Conservation (phyloP, 441 rosid genomes). For the Corymbia citriodora region DNA sequence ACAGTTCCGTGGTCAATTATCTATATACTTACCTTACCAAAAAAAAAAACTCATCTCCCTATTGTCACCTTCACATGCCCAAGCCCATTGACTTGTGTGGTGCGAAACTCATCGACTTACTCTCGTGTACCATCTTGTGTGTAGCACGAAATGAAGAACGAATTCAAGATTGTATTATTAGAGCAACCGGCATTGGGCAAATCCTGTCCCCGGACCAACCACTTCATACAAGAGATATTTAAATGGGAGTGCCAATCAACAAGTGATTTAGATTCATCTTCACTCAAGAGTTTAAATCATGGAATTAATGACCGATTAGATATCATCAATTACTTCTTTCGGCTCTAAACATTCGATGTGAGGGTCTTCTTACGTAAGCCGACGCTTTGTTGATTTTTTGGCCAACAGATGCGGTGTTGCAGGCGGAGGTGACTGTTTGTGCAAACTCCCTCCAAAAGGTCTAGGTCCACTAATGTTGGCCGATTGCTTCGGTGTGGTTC, state of each 20-base stretch:
- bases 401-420: neutral
- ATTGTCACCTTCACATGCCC: neutral
- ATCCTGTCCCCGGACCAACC: accelerated
- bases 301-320: accelerated
- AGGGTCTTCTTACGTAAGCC: neutral
- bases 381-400: neutral
- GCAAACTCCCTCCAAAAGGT: neutral
- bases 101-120: neutral
- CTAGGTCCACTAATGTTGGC: neutral
- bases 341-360: accelerated
- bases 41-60: too few relatives aligned
- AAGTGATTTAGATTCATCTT: neutral
- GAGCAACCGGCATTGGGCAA: accelerated
- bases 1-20: too few relatives aligned
- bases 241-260: accelerated
- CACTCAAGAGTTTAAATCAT: neutral
- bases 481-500: neutral
- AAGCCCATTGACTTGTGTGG: neutral
- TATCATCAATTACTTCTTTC: neutral
- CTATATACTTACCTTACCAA: too few relatives aligned
- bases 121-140: neutral
- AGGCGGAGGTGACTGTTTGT: accelerated
- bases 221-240: neutral
- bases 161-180: neutral
- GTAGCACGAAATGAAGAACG: accelerated